These are phyloP conservation scores for Galerina sulciceps DNA, from an alignment of 768 basidiomycete genomes.

Conservation along the genomic window DNA sequence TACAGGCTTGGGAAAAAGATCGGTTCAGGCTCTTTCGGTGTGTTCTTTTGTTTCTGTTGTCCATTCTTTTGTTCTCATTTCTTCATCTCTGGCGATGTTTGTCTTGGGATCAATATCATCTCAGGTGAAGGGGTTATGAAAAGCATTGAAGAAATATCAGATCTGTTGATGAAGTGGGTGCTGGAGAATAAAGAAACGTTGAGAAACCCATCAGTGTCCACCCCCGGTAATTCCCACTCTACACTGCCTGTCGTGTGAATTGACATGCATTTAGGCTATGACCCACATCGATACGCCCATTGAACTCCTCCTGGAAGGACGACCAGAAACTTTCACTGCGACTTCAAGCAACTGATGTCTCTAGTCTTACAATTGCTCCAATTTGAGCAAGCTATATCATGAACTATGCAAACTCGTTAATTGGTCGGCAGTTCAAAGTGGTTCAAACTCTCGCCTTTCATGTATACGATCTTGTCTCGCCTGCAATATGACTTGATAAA, in stretches of 20 bases:
- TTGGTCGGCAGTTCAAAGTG: constrained; percentile 46
- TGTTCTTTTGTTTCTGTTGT: constrained; percentile 32
- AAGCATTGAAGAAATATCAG: constrained; percentile 21
- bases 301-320: constrained; percentile 41
- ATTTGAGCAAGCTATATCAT: constrained; percentile 45
- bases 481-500: constrained; percentile 30
- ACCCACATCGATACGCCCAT: constrained; percentile 39
- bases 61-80: constrained; percentile 9
- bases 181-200: constrained; percentile 21
- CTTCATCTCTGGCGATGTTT: constrained; percentile 82
- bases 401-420: constrained; percentile 45
- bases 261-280: constrained; percentile 25
- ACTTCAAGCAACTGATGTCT: constrained; percentile 34
- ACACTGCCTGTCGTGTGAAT: background rate
- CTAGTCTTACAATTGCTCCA: constrained; percentile 31
- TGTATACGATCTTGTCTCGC: constrained; percentile 34
- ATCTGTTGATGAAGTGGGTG: constrained; percentile 32
- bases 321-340: constrained; percentile 31
- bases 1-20: constrained; percentile 99
- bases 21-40: constrained; percentile 97
- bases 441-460: constrained; percentile 41
- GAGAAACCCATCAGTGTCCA: constrained; percentile 34
- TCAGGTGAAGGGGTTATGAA: constrained; percentile 91
- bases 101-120: constrained; percentile 99
- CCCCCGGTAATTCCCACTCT: constrained; percentile 23